Conservation (phyloP, 148 eudicot genomes). For the Rhododendron vialii region DNA sequence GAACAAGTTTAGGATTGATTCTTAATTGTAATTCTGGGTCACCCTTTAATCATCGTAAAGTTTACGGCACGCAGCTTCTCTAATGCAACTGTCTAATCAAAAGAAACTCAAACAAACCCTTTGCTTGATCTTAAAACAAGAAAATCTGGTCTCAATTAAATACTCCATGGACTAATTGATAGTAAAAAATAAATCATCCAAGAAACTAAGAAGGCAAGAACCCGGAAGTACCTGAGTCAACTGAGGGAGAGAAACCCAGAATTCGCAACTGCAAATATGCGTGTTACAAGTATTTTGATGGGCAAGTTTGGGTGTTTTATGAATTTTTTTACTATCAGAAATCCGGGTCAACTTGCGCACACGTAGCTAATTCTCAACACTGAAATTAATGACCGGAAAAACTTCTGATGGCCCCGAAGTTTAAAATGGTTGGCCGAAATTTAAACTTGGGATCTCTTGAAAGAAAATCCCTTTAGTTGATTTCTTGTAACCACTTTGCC, state of each 20-base stretch:
- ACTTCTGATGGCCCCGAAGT: accelerated
- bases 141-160: not conserved
- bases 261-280: not conserved
- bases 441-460: too few species aligned
- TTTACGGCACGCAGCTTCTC: not conserved
- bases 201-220: not conserved
- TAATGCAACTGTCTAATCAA: too few species aligned
- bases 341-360: too few species aligned
- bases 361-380: too few species aligned
- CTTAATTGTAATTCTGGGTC: not conserved
- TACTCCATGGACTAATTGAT: not conserved
- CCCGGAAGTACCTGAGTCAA: not conserved
- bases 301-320: too few species aligned
- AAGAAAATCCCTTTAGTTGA: too few species aligned
- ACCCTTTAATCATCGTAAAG: not conserved
- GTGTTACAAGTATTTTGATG: not conserved
- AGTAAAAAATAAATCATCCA: not conserved
- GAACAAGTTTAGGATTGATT: not conserved
- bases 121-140: too few species aligned
- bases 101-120: not conserved
- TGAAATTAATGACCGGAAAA: too few species aligned
- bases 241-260: not conserved
- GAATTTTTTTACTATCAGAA: too few species aligned
- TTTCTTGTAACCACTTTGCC: too few species aligned
- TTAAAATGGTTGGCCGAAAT: too few species aligned